Evolutionary conservation across 108 stramenopile species (phyloP).

Genomic region (Licmophora abbreviata): DNA sequence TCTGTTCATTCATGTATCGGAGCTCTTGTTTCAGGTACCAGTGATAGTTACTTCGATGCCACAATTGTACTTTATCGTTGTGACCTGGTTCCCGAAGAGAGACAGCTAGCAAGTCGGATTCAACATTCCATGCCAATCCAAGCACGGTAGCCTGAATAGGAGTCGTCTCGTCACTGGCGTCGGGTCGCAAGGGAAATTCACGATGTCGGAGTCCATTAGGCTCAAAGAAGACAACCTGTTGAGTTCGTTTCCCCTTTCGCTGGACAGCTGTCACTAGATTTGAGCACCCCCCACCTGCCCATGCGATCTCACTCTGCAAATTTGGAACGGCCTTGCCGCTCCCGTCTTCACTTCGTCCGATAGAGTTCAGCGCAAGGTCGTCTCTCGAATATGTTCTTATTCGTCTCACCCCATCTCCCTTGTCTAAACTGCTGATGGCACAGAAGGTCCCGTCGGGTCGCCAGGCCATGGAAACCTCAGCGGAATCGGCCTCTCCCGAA

Average conservation of each 20-base stretch:
- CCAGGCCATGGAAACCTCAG: conserved; percentile 56
- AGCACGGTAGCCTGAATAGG: conserved; percentile 17
- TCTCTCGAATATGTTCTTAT: conserved; percentile 63
- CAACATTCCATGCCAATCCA: conserved; percentile 55
- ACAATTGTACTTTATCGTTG: conserved; percentile 66
- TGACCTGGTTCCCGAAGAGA: conserved; percentile 25
- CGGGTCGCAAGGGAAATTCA: conserved; percentile 49
- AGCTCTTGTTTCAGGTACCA: conserved; percentile 88
- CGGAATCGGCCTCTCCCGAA: conserved; percentile 15
- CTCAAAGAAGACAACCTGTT: conserved; percentile 79
- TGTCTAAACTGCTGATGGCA: conserved; percentile 63
- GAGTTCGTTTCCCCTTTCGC: conserved; percentile 41
- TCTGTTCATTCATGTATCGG: conserved; percentile 12
- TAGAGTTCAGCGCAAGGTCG: conserved; percentile 48
- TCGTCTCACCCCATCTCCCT: conserved; percentile 35
- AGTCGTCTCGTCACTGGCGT: not conserved
- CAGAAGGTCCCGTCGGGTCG: conserved; percentile 64
- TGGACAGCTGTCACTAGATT: conserved; percentile 70
- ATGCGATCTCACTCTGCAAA: conserved; percentile 36
- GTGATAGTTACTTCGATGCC: conserved; percentile 84
- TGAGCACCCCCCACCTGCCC: conserved; percentile 75
- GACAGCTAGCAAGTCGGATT: conserved; percentile 71
- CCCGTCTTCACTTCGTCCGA: conserved; percentile 78
- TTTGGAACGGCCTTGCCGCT: conserved; percentile 70
- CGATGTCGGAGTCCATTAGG: conserved; percentile 83